A percentile compares a stretch with the other conserved stretches of the same genome.
Conservation (phyloP, 2,329 filamentous ascomycete species). For the Exophiala phaeomuriformis region DNA sequence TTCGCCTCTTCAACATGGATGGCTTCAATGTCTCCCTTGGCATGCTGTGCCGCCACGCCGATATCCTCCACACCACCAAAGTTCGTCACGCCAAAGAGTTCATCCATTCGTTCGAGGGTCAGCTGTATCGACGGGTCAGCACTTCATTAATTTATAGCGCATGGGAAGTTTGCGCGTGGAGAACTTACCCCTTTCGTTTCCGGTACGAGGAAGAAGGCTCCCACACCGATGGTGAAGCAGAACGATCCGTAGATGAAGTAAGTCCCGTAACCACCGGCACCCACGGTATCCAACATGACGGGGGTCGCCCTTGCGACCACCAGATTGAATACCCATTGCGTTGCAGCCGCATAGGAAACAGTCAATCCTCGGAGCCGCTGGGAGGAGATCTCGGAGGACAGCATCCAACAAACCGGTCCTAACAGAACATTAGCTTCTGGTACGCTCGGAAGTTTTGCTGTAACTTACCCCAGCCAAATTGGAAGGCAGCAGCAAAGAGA, state of each 20-base stretch:
- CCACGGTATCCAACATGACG: conserved; percentile 54
- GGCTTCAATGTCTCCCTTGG: conserved; percentile 13
- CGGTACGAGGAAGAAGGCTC: conserved; percentile 62
- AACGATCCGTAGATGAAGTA: conserved; percentile 64
- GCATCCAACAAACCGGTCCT: conserved; percentile 55
- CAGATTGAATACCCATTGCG: conserved; percentile 69
- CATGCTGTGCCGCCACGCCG: conserved; percentile 12
- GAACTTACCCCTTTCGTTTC: conserved; percentile 58
- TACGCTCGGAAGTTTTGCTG: too few species aligned
- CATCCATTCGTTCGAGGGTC: conserved; percentile 58
- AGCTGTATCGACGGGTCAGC: conserved; percentile 32
- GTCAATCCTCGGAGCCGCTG: conserved; percentile 59
- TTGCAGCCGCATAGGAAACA: conserved; percentile 60
- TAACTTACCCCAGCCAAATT: conserved; percentile 63
- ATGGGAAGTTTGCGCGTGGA: not conserved
- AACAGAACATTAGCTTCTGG: too few species aligned
- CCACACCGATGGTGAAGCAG: conserved; percentile 58
- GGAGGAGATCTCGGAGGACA: conserved; percentile 63
- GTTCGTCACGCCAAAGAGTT: conserved; percentile 56
- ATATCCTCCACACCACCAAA: conserved; percentile 16
- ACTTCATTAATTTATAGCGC: too few species aligned
- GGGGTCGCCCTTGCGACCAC: conserved; percentile 51
- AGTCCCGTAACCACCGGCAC: conserved; percentile 46
- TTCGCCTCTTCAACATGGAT: conserved; percentile 11
- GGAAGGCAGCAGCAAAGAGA: conserved; percentile 63